These are phyloP conservation scores for Pisolithus albus DNA, from an alignment of 768 basidiomycete genomes.

Conservation along the genomic window DNA sequence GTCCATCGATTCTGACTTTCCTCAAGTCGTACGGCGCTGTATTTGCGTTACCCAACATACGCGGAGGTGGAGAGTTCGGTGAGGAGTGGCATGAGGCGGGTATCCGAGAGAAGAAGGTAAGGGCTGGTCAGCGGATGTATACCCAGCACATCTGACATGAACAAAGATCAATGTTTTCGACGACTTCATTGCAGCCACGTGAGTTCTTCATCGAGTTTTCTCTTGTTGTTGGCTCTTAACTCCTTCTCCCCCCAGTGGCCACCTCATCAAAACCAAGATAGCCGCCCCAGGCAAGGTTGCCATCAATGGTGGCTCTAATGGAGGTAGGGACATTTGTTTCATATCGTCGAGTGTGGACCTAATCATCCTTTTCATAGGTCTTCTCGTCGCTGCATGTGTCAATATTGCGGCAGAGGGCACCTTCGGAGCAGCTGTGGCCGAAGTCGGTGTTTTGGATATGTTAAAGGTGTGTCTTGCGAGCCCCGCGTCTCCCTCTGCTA, in stretches of 20 bases:
- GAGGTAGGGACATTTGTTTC: conserved; percentile 39
- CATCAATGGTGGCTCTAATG: conserved; percentile 78
- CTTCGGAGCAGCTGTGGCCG: conserved; percentile 72
- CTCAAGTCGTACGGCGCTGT: conserved; percentile 64
- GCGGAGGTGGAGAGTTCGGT: conserved; percentile 75
- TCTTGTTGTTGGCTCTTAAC: background rate
- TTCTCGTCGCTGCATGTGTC: conserved; percentile 79
- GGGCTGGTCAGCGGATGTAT: conserved; percentile 4
- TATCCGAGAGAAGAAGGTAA: conserved; percentile 61
- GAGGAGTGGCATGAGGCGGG: conserved; percentile 81
- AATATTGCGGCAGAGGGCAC: conserved; percentile 71
- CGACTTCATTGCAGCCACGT: conserved; percentile 81
- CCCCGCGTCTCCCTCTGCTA: background rate
- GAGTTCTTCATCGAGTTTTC: conserved; percentile 18
- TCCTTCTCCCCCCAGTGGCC: too few relatives aligned
- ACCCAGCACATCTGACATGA: conserved; percentile 1
- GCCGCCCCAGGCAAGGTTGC: conserved; percentile 63
- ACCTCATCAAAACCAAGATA: conserved; percentile 66
- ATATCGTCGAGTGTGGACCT: background rate
- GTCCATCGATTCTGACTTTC: conserved; percentile 63
- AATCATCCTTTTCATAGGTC: conserved; percentile 34
- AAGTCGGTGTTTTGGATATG: conserved; percentile 77
- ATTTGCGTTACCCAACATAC: conserved; percentile 52
- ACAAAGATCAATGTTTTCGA: conserved; percentile 65
- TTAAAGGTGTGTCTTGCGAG: conserved; percentile 46